phyloP scores from a whole-genome alignment of 2,329 filamentous ascomycete species.

The Pseudomassariella vexata region DNA sequence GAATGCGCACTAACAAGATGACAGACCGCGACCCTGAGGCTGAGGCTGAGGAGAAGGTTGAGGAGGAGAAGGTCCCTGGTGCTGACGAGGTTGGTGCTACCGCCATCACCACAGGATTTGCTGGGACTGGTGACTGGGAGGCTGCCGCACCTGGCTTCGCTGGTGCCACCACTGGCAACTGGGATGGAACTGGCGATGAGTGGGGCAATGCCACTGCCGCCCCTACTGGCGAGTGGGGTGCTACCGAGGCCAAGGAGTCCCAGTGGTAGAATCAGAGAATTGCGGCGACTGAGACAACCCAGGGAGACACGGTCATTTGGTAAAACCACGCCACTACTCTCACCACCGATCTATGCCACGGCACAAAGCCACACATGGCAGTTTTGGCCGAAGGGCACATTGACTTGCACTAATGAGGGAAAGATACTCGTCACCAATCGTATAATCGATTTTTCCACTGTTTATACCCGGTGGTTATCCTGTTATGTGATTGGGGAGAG shows the following conservation, averaged over 20 bases:
- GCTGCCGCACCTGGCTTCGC: constrained; percentile 67
- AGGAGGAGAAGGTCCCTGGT: constrained; percentile 85
- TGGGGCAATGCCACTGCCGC: constrained; percentile 54
- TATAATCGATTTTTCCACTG: constrained; percentile 15
- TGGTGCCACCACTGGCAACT: constrained; percentile 51
- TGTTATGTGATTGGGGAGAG: constrained; percentile 44
- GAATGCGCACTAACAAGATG: background rate
- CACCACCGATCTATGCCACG: constrained; percentile 18
- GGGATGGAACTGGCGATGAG: constrained; percentile 53
- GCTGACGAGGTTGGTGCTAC: constrained; percentile 78
- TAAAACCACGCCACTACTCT: constrained; percentile 6
- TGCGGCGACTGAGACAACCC: constrained; percentile 2
- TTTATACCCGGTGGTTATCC: constrained; percentile 12
- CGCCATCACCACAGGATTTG: constrained; percentile 75
- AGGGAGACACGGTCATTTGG: constrained; percentile 12
- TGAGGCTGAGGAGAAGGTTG: constrained; percentile 96
- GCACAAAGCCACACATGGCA: too few relatives aligned
- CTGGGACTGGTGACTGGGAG: constrained; percentile 71
- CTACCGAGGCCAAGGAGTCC: constrained; percentile 40
- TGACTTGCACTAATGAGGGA: constrained; percentile 93
- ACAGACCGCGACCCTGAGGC: constrained; percentile 93
- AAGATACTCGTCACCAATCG: constrained; percentile 75
- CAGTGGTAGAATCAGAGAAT: constrained; percentile 19
- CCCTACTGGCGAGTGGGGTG: constrained; percentile 67
- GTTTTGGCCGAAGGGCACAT: constrained; percentile 55